Percentiles rank a stretch among this genome's conserved stretches.
These are phyloP conservation scores for Tuber melanosporum DNA, from an alignment of 495 filamentous ascomycete genomes.

Conservation along the genomic window DNA sequence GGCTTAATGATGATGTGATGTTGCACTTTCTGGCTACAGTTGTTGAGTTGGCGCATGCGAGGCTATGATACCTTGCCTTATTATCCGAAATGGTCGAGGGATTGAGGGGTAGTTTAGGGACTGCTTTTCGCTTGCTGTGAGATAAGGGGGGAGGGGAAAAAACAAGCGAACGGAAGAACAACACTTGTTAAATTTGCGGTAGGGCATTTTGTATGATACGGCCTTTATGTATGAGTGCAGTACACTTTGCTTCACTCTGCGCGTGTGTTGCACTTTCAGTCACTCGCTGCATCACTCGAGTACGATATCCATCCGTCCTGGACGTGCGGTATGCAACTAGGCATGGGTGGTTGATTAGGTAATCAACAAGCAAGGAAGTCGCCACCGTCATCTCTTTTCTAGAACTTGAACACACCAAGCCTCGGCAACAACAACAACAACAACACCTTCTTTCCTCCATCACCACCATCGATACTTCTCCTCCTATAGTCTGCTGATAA, in stretches of 20 bases:
- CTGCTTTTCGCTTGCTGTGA: not conserved
- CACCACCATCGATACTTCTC: not conserved
- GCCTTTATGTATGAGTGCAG: not conserved
- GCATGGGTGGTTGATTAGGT: not conserved
- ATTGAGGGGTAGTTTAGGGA: not conserved
- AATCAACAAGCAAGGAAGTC: not conserved
- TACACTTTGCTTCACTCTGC: not conserved
- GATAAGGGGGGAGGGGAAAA: not conserved
- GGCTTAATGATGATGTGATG: not conserved
- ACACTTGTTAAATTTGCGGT: not conserved
- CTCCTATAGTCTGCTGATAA: not conserved
- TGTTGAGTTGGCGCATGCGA: not conserved
- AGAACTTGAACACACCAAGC: not conserved
- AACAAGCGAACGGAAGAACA: not conserved
- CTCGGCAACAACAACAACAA: conserved; percentile 8
- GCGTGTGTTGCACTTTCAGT: not conserved
- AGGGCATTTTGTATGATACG: not conserved
- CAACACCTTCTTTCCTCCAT: not conserved
- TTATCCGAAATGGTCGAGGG: not conserved
- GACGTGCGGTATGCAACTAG: not conserved
- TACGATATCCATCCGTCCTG: not conserved
- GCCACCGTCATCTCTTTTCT: not conserved
- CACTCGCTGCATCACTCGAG: not conserved
- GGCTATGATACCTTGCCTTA: not conserved
- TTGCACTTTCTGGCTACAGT: not conserved